A percentile compares a stretch with the other conserved stretches of the same genome.
Conservation (phyloP, 1,284 basidiomycete genomes). For the Ustilago lituana region DNA sequence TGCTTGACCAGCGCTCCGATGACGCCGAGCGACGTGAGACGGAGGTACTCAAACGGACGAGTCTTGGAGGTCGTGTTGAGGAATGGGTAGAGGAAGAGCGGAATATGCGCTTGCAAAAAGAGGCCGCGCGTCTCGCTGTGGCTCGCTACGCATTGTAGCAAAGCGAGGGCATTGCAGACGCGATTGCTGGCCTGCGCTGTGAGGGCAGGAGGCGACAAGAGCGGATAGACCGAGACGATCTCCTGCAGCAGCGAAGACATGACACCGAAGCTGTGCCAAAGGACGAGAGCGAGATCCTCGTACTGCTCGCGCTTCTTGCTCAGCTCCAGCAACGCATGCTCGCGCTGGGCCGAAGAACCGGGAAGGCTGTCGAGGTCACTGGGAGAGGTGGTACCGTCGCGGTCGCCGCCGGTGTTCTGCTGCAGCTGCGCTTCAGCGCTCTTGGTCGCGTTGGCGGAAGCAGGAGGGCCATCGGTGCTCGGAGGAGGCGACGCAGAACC, state of each 20-base stretch:
- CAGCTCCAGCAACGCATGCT: slow-evolving; percentile 76
- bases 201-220: slow-evolving; percentile 92
- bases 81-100: slow-evolving; percentile 98
- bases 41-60: slow-evolving; percentile 96
- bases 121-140: slow-evolving; percentile 64
- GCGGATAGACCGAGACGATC: slow-evolving; percentile 97
- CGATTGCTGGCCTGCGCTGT: slow-evolving; percentile 99
- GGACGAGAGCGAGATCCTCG: slow-evolving; percentile 94
- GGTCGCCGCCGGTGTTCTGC: slow-evolving; percentile 3
- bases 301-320: slow-evolving; percentile 99
- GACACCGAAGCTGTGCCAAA: slow-evolving; percentile 99
- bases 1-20: slow-evolving; percentile 96
- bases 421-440: slow-evolving; percentile 6
- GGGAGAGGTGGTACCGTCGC: slow-evolving; percentile 13
- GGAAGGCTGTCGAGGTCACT: slow-evolving; percentile 46
- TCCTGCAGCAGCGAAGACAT: slow-evolving; percentile 99
- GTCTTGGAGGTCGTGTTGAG: slow-evolving; percentile 99
- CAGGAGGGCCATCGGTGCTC: not conserved
- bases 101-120: slow-evolving; percentile 81
- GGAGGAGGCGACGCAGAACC: slow-evolving; percentile 19
- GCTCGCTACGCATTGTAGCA: slow-evolving; percentile 89
- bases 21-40: slow-evolving; percentile 95
- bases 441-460: not conserved
- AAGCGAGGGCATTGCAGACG: slow-evolving; percentile 97
- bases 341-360: slow-evolving; percentile 61